Base-by-base conservation (phyloP, 2,329 filamentous ascomycete genomes). In the Sordariomycetes sp. region DNA sequence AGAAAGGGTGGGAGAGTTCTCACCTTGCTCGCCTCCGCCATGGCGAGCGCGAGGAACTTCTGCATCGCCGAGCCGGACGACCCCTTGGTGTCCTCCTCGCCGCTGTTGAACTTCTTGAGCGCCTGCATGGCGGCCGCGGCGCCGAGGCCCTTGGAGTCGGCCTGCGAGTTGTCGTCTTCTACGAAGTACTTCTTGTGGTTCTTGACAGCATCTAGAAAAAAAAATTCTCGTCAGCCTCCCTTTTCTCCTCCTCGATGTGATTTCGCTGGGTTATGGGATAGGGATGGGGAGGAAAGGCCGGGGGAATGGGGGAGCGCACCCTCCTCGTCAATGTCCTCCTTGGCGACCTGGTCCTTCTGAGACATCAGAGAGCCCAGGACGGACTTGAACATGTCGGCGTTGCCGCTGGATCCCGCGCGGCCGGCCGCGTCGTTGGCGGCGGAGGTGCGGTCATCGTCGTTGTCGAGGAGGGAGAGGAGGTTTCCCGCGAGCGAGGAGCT, bases 11-110 rank as follows among this genome's bases (percentile, higher is more conserved):
- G 10, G n/a, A 4, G 17, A 13, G 45, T 25, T 15, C 71, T 57
- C 61, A 91, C 75, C 77, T 91, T 90, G 65, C 85, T 85, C 36
- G 90, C 91, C 74, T 96, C 87, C 10, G 80, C 83, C 89, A 96
- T 91, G 51, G 91, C 91, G 68, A 95, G 76, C 4, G 86, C 88
- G 61, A 96, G 80, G 66, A 96, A 89, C 60, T 86, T 81, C 68
- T 86, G 89, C 77, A 95, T 85, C 10, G 60, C 55, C 17, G 36
- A 55, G n/a, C 28, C 13, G 22, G 54, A 55, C n/a, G 28, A 32
- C 28, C 28, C 39, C 39, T 8, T 45, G 39, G 35, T 24, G 62
- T 73, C 70, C 13, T 74, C 71, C 58, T 72, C 69, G 24, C 82
- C 78, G 53, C 79, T 76, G 42, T 78, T 82, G 71, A 95, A 95